A percentile compares a stretch with the other conserved stretches of the same genome.
Conservation (phyloP, 2,329 filamentous ascomycete genomes). For the Beauveria pseudobassiana region DNA sequence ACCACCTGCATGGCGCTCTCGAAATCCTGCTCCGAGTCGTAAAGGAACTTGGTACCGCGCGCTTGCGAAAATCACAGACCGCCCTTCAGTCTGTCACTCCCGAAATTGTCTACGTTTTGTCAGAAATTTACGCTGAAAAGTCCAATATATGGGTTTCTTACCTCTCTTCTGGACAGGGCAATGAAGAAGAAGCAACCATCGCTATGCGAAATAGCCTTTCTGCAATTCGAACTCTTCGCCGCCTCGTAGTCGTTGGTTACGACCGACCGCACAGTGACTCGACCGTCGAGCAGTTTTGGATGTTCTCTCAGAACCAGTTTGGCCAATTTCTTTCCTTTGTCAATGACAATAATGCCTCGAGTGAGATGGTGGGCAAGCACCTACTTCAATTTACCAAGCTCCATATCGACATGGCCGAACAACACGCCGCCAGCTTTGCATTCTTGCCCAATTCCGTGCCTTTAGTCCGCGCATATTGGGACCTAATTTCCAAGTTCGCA, state of each 20-base stretch:
- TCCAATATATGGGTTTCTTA: conserved; percentile 61
- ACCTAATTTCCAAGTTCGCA: conserved; percentile 67
- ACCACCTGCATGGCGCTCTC: conserved; percentile 64
- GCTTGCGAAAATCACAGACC: conserved; percentile 65
- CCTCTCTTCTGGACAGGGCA: conserved; percentile 48
- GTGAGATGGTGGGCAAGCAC: conserved; percentile 70
- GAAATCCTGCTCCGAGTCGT: conserved; percentile 76
- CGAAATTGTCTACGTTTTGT: conserved; percentile 75
- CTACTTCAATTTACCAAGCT: conserved; percentile 86
- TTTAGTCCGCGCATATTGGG: conserved; percentile 80
- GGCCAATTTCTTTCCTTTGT: conserved; percentile 64
- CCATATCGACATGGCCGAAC: conserved; percentile 75
- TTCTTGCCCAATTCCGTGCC: conserved; percentile 71
- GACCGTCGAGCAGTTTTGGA: conserved; percentile 75
- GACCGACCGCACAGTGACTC: conserved; percentile 74
- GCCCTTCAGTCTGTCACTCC: conserved; percentile 72
- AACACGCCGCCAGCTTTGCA: conserved; percentile 75
- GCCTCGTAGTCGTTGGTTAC: conserved; percentile 74
- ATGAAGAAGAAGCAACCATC: conserved; percentile 50
- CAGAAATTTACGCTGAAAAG: conserved; percentile 69
- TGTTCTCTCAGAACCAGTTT: conserved; percentile 67
- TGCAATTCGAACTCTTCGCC: conserved; percentile 70
- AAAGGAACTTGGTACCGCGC: conserved; percentile 81
- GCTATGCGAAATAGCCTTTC: conserved; percentile 71
- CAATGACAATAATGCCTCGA: conserved; percentile 47